Conservation (phyloP, 2,329 filamentous ascomycete species). For the Sarocladium oryzae region DNA sequence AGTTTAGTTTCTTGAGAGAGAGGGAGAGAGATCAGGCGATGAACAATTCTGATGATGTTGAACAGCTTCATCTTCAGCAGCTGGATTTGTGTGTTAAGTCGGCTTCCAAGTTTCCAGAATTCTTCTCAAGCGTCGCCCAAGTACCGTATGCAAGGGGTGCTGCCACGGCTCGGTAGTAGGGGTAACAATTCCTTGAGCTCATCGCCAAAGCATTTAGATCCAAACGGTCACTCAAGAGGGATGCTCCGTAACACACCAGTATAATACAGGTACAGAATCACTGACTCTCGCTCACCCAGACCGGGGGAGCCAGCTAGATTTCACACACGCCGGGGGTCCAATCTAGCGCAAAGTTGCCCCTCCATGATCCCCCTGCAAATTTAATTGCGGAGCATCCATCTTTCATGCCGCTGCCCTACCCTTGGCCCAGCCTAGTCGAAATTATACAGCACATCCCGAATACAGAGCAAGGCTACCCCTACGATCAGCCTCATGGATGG, state of each 20-base stretch:
- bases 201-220: background rate
- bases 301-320: background rate
- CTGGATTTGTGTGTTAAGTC: too few species aligned
- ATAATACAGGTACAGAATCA: background rate
- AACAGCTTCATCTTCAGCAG: too few species aligned
- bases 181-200: background rate
- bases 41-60: too few species aligned
- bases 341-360: slow-evolving; percentile 1
- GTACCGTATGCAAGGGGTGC: too few species aligned
- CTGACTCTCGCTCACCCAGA: background rate
- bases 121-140: too few species aligned
- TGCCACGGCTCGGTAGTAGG: background rate
- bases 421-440: background rate
- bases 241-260: too few species aligned
- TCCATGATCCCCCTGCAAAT: slow-evolving; percentile 5
- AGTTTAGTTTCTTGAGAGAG: too few species aligned
- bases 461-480: too few species aligned
- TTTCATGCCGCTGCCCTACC: slow-evolving; percentile 6
- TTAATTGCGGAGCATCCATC: slow-evolving; percentile 7
- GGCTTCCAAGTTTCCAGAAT: too few species aligned
- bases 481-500: slow-evolving; percentile 6
- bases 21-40: too few species aligned
- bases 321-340: background rate
- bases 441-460: too few species aligned
- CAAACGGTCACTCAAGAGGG: background rate